Conservation (phyloP, 768 basidiomycete genomes). For the Coprinopsis sp. region DNA sequence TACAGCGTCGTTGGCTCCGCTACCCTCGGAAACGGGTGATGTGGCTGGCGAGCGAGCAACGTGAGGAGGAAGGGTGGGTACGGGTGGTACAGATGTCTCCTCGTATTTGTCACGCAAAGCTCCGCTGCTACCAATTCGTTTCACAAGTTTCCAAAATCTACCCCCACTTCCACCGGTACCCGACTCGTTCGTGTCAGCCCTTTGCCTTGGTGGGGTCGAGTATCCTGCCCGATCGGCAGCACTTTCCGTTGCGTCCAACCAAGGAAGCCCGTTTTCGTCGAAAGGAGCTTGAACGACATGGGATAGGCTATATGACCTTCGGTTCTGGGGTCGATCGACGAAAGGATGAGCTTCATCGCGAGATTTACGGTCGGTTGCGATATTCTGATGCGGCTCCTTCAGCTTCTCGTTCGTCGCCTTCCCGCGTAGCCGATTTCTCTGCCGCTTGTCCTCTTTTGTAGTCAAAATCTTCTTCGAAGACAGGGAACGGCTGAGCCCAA, state of each 20-base stretch:
- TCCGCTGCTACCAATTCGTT: conserved; percentile 5
- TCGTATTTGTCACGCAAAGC: conserved; percentile 3
- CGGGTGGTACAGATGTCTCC: background rate
- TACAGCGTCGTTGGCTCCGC: background rate
- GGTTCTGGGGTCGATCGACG: too few species aligned
- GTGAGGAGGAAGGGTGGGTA: background rate
- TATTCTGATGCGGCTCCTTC: too few species aligned
- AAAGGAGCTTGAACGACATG: background rate
- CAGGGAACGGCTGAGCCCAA: too few species aligned
- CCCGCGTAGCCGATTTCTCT: too few species aligned
- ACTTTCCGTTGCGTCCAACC: background rate
- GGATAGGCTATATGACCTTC: background rate
- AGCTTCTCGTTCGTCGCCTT: too few species aligned
- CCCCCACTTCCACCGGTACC: background rate
- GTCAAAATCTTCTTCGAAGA: too few species aligned
- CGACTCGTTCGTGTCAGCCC: background rate
- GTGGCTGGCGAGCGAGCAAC: background rate
- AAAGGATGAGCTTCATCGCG: too few species aligned
- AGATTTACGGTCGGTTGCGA: too few species aligned
- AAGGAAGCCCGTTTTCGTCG: background rate
- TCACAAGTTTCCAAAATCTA: conserved; percentile 9
- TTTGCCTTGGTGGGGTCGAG: too few species aligned
- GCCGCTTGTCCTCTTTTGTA: too few species aligned
- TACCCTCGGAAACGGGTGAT: background rate
- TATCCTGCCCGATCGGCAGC: too few species aligned